Conservation (phyloP, 2,329 filamentous ascomycete genomes). For the Raffaelea albimanens region DNA sequence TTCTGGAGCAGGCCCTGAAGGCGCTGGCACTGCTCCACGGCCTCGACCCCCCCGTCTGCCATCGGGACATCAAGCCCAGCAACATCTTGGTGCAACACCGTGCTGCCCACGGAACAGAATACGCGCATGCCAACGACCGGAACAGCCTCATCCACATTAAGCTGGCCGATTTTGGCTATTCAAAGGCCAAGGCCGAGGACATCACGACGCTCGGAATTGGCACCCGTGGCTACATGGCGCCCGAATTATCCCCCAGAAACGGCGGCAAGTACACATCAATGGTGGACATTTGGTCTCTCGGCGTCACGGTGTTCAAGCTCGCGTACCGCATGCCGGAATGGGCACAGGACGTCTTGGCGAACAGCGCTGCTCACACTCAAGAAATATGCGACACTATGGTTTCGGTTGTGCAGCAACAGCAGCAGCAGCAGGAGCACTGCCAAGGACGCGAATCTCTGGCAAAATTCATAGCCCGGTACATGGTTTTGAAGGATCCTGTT, state of each 20-base stretch:
- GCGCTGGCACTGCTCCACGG: background rate
- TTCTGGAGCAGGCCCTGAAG: background rate
- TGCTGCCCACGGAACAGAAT: background rate
- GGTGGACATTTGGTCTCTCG: slow-evolving; percentile 91
- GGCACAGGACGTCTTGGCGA: background rate
- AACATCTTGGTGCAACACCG: slow-evolving; percentile 53
- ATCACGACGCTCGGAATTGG: slow-evolving; percentile 93
- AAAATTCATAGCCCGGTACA: background rate
- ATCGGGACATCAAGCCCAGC: slow-evolving; percentile 22
- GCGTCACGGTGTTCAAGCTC: slow-evolving; percentile 63
- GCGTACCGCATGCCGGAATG: background rate
- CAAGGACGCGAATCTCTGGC: background rate
- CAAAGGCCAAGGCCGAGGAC: slow-evolving; percentile 72
- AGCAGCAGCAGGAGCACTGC: no score
- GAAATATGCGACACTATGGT: background rate
- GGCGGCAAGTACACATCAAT: slow-evolving; percentile 84
- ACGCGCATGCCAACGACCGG: slow-evolving; percentile 26
- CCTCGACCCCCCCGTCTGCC: slow-evolving; percentile 48
- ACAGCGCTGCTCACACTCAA: background rate
- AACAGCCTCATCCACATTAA: slow-evolving; percentile 59
- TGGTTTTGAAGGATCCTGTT: background rate
- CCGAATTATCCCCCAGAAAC: slow-evolving; percentile 70
- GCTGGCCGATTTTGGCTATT: slow-evolving; percentile 86
- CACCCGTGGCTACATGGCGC: slow-evolving; percentile 89
- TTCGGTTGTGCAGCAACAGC: background rate